Conservation (phyloP, 371 early-diverging fungal species). For the Mucor irregularis region DNA sequence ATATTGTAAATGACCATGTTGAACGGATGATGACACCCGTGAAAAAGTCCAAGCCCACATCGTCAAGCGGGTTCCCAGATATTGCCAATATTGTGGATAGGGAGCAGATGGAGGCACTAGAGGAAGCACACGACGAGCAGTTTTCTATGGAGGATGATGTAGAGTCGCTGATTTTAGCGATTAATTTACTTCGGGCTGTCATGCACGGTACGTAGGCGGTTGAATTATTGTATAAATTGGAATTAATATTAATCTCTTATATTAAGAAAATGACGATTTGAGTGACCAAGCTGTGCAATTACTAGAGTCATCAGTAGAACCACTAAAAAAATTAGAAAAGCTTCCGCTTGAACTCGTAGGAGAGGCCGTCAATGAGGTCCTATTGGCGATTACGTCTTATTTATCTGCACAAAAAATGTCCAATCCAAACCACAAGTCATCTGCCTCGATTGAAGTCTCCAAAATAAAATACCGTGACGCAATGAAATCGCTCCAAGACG, state of each 20-base stretch:
- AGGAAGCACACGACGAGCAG: conserved; percentile 58
- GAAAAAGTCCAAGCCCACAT: not conserved
- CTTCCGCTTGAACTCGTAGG: conserved; percentile 56
- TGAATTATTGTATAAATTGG: not conserved
- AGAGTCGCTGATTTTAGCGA: conserved; percentile 42
- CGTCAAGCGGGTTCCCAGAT: conserved; percentile 19
- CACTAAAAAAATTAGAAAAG: conserved; percentile 54
- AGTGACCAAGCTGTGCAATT: conserved; percentile 49
- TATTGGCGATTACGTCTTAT: conserved; percentile 51
- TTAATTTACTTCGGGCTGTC: conserved; percentile 46
- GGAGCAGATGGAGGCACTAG: conserved; percentile 32
- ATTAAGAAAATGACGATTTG: conserved; percentile 54
- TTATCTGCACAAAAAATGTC: conserved; percentile 37
- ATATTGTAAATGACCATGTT: conserved; percentile 54
- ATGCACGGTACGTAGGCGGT: conserved; percentile 38
- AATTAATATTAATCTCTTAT: not conserved
- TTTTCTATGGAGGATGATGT: conserved; percentile 41
- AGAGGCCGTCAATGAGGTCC: conserved; percentile 59
- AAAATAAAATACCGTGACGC: conserved; percentile 69
- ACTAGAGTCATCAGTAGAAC: conserved; percentile 51
- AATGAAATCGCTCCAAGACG: conserved; percentile 75
- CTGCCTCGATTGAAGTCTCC: conserved; percentile 33
- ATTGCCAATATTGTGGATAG: conserved; percentile 36
- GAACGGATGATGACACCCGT: conserved; percentile 23
- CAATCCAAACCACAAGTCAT: conserved; percentile 1